Conservation (phyloP, 148 eudicot species). For the Bassia scoparia region DNA sequence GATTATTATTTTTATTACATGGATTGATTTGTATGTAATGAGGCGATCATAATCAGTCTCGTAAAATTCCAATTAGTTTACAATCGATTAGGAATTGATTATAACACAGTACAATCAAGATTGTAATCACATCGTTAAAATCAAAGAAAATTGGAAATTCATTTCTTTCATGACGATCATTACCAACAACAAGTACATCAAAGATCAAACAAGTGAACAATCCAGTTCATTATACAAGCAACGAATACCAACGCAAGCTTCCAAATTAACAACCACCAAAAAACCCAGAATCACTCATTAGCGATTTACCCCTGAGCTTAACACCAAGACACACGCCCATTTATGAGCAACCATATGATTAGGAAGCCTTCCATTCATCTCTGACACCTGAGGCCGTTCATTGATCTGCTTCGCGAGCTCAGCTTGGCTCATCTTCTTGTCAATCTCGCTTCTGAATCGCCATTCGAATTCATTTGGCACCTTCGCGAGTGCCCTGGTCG, state of each 20-base stretch:
- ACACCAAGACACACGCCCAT: slow-evolving; percentile 77
- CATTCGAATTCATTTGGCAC: slow-evolving; percentile 47
- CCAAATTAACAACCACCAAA: slow-evolving; percentile 1
- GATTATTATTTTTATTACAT: too few species aligned
- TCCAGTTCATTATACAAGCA: neutral
- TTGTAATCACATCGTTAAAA: too few species aligned
- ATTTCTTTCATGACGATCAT: too few species aligned
- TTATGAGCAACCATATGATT: slow-evolving; percentile 54
- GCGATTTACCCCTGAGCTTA: slow-evolving; percentile 49
- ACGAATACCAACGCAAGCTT: neutral
- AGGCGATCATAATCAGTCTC: too few species aligned
- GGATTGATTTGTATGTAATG: too few species aligned
- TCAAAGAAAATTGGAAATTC: too few species aligned
- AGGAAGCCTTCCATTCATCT: slow-evolving; percentile 87
- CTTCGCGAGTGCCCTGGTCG: slow-evolving; percentile 45
- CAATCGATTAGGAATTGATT: too few species aligned
- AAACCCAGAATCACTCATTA: slow-evolving; percentile 5
- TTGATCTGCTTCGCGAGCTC: slow-evolving; percentile 58
- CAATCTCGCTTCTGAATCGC: slow-evolving; percentile 63
- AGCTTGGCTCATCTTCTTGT: slow-evolving; percentile 74
- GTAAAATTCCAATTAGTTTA: too few species aligned
- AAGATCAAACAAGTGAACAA: neutral
- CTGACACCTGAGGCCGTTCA: slow-evolving; percentile 65
- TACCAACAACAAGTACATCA: too few species aligned
- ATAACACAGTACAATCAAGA: too few species aligned